Evolutionary conservation across 805 yeast genomes (phyloP).

Genomic region (Priceomyces fermenticarens): DNA sequence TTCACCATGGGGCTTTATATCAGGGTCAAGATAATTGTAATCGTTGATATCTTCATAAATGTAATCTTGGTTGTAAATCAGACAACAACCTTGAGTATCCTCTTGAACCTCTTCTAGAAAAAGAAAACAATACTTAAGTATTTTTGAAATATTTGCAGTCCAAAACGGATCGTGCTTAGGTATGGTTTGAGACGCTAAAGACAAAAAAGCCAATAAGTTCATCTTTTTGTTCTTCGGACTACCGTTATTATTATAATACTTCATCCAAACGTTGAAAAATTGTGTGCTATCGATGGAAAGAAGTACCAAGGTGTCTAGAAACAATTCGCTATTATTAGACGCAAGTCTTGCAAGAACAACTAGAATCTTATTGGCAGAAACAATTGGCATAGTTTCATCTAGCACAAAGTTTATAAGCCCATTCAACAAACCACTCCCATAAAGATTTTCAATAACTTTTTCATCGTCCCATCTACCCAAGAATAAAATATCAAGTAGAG

Average conservation of each 20-base stretch:
- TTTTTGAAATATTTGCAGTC: slow-evolving; percentile 21
- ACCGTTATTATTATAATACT: slow-evolving; percentile 50
- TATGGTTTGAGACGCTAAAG: slow-evolving; percentile 40
- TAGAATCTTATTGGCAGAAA: slow-evolving; percentile 34
- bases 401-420: slow-evolving; percentile 39
- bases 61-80: slow-evolving; percentile 34
- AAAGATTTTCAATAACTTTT: slow-evolving; percentile 25
- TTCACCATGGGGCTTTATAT: slow-evolving; percentile 42
- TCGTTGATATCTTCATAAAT: slow-evolving; percentile 42
- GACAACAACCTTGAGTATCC: slow-evolving; percentile 28
- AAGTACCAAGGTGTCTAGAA: slow-evolving; percentile 30
- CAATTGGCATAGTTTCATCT: slow-evolving; percentile 43
- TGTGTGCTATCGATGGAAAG: slow-evolving; percentile 19
- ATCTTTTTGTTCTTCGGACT: slow-evolving; percentile 76
- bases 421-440: slow-evolving; percentile 45
- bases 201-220: slow-evolving; percentile 58
- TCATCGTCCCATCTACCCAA: slow-evolving; percentile 26
- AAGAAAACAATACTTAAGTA: slow-evolving; percentile 33
- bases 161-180: slow-evolving; percentile 19
- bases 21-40: slow-evolving; percentile 38
- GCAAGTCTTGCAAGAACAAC: slow-evolving; percentile 37
- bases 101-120: slow-evolving; percentile 79
- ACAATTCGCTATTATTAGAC: slow-evolving; percentile 30
- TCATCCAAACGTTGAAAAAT: slow-evolving; percentile 37
- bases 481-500: slow-evolving; percentile 51